Evolutionary conservation across 2,329 filamentous ascomycete species (phyloP).

Genomic region (Geosmithia flava): DNA sequence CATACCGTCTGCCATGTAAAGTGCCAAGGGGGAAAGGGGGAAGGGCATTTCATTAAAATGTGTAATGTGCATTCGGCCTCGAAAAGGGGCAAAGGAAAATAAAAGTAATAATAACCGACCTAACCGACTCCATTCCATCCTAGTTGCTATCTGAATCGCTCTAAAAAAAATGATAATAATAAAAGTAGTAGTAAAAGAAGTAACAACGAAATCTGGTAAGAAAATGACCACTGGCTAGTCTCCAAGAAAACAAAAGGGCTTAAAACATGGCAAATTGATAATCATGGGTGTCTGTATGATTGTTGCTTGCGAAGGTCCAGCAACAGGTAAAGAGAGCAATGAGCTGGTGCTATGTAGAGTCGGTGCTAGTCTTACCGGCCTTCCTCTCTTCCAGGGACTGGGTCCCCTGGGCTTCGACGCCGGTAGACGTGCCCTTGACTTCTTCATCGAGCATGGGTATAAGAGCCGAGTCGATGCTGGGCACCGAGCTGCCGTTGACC

Average conservation of each 20-base stretch:
- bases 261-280: background rate
- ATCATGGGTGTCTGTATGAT: background rate
- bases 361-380: slow-evolving; percentile 5
- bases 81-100: background rate
- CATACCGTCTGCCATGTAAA: too few relatives aligned
- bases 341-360: background rate
- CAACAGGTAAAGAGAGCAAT: background rate
- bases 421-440: slow-evolving; percentile 19
- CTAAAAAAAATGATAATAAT: background rate
- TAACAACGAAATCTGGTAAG: background rate
- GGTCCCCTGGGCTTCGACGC: slow-evolving; percentile 32
- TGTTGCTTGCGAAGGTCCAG: background rate
- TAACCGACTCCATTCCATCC: background rate
- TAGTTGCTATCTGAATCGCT: background rate
- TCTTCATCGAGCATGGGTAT: slow-evolving; percentile 45
- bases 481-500: background rate
- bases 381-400: slow-evolving; percentile 36
- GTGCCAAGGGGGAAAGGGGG: too few relatives aligned
- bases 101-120: background rate
- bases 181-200: background rate
- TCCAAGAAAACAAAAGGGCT: background rate
- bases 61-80: too few relatives aligned
- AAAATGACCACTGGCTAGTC: background rate
- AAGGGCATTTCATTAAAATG: too few relatives aligned
- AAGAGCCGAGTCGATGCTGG: slow-evolving; percentile 29